Evolutionary conservation across 257 asterid genomes (phyloP).

Genomic region (Solanum pinnatisectum): DNA sequence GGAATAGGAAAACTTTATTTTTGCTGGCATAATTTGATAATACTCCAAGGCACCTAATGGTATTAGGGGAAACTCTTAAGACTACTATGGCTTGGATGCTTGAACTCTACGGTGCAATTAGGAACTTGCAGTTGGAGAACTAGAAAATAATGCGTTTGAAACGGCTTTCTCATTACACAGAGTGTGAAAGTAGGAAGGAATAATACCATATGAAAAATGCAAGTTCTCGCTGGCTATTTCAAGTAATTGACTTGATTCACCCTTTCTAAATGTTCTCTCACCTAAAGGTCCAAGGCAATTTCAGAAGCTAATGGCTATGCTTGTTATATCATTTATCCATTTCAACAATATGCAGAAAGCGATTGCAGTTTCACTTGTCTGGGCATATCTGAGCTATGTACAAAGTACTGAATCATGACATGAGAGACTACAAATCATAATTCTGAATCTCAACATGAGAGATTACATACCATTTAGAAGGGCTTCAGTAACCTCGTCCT

Average conservation of each 20-base stretch:
- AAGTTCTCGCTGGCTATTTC: neutral
- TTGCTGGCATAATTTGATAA: neutral
- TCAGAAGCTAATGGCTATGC: neutral
- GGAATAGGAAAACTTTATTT: neutral
- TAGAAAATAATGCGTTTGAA: neutral
- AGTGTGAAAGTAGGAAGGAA: neutral
- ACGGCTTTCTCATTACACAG: neutral
- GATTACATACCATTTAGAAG: conserved; percentile 67
- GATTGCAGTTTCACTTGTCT: neutral
- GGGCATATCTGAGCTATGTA: neutral
- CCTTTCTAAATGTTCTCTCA: neutral
- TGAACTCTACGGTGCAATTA: neutral
- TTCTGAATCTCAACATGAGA: neutral
- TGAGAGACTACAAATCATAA: conserved; percentile 46
- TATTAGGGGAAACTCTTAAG: neutral
- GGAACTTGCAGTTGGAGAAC: neutral
- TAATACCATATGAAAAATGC: neutral
- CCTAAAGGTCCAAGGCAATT: neutral
- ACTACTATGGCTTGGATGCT: neutral
- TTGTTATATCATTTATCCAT: neutral
- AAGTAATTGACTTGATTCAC: neutral
- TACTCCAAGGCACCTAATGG: neutral
- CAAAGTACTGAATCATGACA: neutral
- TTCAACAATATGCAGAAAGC: neutral
- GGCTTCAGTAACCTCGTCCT: conserved; percentile 86